Percentiles rank a stretch among this genome's conserved stretches.
Evolutionary conservation across 129 eudicot species (phyloP).

Genomic region (Apium graveolens): DNA sequence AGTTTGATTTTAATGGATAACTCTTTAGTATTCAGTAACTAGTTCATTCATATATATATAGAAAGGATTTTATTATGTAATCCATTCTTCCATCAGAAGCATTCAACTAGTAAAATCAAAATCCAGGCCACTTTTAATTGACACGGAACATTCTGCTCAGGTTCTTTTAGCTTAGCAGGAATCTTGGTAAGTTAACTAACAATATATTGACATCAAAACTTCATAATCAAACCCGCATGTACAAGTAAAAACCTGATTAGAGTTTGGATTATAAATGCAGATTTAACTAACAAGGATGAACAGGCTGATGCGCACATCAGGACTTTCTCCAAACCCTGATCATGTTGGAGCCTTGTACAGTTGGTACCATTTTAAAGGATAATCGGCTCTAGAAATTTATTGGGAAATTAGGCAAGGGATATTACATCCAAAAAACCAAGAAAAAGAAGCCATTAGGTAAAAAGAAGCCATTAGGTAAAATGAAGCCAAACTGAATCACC

Average conservation of each 20-base stretch:
- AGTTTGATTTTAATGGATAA: neutral
- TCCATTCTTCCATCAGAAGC: neutral
- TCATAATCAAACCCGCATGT: neutral
- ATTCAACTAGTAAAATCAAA: neutral
- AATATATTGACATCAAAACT: neutral
- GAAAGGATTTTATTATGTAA: neutral
- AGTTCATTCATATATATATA: neutral
- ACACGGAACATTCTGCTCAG: neutral
- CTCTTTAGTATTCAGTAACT: neutral
- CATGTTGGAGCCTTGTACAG: neutral
- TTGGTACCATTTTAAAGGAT: neutral
- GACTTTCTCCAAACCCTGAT: neutral
- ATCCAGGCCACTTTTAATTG: neutral
- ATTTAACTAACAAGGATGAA: neutral
- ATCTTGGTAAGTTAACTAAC: neutral
- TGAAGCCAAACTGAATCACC: conserved; percentile 1
- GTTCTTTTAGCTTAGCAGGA: neutral
- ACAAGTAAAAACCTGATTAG: neutral
- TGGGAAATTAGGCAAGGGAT: neutral
- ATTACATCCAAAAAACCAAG: neutral
- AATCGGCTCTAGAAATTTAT: neutral
- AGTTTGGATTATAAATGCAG: neutral
- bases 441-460: neutral
- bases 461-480: neutral
- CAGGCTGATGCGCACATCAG: neutral